These are phyloP conservation scores for Jamesozyma jinghongensis DNA, from an alignment of 805 yeast genomes.

Conservation along the genomic window DNA sequence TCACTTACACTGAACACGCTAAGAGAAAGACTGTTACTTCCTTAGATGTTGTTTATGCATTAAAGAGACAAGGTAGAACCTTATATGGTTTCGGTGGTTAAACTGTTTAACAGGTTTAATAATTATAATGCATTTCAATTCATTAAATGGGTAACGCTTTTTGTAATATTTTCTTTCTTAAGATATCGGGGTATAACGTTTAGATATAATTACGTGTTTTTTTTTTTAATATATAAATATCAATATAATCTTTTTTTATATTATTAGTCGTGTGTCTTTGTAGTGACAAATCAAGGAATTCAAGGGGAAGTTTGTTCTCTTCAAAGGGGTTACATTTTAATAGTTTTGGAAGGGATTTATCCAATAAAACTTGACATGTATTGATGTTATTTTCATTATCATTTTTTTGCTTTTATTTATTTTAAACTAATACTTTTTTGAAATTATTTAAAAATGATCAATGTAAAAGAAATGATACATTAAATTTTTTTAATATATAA, in stretches of 20 bases:
- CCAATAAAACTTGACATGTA: too few relatives aligned
- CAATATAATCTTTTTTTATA: not conserved
- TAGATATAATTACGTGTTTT: not conserved
- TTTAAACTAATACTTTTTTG: too few relatives aligned
- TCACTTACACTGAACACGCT: conserved; percentile 97
- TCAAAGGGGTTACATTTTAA: too few relatives aligned
- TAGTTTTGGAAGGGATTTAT: too few relatives aligned
- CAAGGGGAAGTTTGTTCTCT: too few relatives aligned
- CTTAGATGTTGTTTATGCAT: conserved; percentile 95
- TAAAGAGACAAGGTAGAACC: conserved; percentile 99
- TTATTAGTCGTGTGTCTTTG: not conserved
- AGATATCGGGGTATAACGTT: not conserved
- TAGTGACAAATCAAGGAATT: too few relatives aligned
- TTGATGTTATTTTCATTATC: too few relatives aligned
- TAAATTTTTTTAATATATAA: too few relatives aligned
- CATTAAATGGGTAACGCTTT: conserved; percentile 54
- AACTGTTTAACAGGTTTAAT: not conserved
- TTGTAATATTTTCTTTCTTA: not conserved
- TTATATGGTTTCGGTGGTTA: conserved; percentile 99
- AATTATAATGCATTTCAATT: conserved; percentile 65
- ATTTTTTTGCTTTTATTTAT: too few relatives aligned
- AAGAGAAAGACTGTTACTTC: conserved; percentile 99
- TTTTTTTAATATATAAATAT: not conserved
- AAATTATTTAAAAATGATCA: too few relatives aligned
- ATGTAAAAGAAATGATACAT: too few relatives aligned